phyloP scores from a whole-genome alignment of 2,329 filamentous ascomycete species.

The Fragosphaeria purpurea region DNA sequence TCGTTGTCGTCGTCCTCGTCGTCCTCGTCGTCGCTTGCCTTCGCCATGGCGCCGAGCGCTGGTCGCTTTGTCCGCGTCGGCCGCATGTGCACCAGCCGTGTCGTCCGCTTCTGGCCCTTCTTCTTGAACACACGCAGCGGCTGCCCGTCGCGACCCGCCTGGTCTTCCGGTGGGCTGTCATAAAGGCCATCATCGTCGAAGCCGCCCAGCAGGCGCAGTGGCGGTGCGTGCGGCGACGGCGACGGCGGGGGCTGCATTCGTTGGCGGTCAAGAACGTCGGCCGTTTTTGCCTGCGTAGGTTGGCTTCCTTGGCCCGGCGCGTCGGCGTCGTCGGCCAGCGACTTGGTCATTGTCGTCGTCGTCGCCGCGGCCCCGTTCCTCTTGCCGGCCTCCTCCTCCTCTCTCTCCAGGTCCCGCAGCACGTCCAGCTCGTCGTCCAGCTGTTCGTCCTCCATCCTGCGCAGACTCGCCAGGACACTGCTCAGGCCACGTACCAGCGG shows the following conservation, averaged over 20 bases:
- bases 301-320: no score
- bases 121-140: constrained; percentile 64
- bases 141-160: constrained; percentile 39
- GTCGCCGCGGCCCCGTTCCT: constrained; percentile 12
- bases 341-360: constrained; percentile 7
- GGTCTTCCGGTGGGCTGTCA: constrained; percentile 45
- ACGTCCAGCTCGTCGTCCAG: constrained; percentile 67
- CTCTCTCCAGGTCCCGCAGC: constrained; percentile 58
- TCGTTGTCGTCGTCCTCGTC: constrained; percentile 28
- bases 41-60: constrained; percentile 19
- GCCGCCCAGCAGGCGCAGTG: constrained; percentile 40
- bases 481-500: constrained; percentile 61
- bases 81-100: constrained; percentile 55
- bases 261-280: constrained; percentile 36
- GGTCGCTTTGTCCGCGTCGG: constrained; percentile 42
- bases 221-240: background rate
- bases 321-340: background rate
- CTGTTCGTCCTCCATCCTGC: constrained; percentile 58
- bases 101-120: constrained; percentile 74
- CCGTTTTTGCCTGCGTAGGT: background rate
- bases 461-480: constrained; percentile 60
- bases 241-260: constrained; percentile 9
- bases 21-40: constrained; percentile 15
- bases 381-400: constrained; percentile 15
- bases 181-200: constrained; percentile 54